Evolutionary conservation across 2,329 filamentous ascomycete genomes (phyloP).

Genomic region (Phyllosticta ampelicida): DNA sequence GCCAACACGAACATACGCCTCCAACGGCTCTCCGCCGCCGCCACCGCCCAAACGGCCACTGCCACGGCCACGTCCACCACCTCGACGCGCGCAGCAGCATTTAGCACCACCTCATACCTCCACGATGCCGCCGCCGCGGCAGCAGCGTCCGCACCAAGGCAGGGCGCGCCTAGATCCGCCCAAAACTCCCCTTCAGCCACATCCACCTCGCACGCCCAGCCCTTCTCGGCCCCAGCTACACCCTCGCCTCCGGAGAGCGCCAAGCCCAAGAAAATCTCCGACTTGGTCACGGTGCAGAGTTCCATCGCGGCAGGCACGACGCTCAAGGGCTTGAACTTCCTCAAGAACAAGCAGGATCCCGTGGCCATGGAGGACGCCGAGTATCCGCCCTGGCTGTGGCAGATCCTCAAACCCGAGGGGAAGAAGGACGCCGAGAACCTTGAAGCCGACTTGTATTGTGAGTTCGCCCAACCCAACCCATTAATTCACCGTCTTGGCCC

Average conservation of each 20-base stretch:
- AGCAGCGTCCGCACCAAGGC: constrained; percentile 19
- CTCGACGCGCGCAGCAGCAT: constrained; percentile 16
- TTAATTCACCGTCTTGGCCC: neutral
- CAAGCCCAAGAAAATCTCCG: constrained; percentile 20
- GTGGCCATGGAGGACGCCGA: constrained; percentile 62
- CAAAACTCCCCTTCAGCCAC: constrained; percentile 30
- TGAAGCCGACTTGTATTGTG: constrained; percentile 71
- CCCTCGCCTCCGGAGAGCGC: constrained; percentile 20
- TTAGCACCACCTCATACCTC: constrained; percentile 18
- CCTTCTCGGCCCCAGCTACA: constrained; percentile 32
- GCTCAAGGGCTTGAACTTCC: constrained; percentile 64
- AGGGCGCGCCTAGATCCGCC: constrained; percentile 18
- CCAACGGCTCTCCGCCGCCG: constrained; percentile 7
- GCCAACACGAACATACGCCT: constrained; percentile 16
- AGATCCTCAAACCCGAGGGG: constrained; percentile 51
- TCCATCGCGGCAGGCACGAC: constrained; percentile 57
- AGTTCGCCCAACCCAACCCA: constrained; percentile 30
- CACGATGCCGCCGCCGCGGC: constrained; percentile 18
- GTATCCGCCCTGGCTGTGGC: constrained; percentile 76
- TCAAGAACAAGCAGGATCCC: constrained; percentile 63
- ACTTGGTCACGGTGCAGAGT: constrained; percentile 21
- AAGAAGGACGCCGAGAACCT: constrained; percentile 42
- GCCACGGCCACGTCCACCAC: constrained; percentile 10
- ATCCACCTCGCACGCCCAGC: constrained; percentile 35
- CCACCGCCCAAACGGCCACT: too few species aligned